Base-by-base conservation (phyloP, 2,329 filamentous ascomycete genomes). In the Arthrobotrys pseudoclavata region DNA sequence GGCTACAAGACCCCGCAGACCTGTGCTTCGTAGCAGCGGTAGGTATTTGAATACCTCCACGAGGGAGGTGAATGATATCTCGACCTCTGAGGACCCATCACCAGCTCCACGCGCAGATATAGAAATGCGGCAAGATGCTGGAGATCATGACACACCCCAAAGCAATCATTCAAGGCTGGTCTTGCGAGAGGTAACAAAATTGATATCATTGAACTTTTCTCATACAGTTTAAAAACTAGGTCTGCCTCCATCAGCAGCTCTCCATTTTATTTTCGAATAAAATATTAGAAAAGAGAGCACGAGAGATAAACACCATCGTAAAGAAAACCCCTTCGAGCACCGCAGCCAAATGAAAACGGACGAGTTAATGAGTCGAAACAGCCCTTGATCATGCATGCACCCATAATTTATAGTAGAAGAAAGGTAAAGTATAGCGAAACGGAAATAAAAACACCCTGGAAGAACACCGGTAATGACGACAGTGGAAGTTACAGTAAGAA, bases 361-460 rank as follows among this genome's bases (percentile, higher is more conserved):
- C 52, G 9, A 29, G 40, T 29, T 53, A 60, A 45, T 6, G 24
- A 24, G 20, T 31, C 4, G 22, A 53, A 31, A 34, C 18, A 68
- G 26, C 10, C 42, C 69, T 22, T 48, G 18, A 53, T 61, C 62
- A 74, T 67, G 69, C 62, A 74, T 74, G 62, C 69, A 68, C 40
- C 69, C 61, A 34, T 2, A 42, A 18, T 40, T 22, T 20, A 45
- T 29, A 47, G 15, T 31, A 53, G 37, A 9, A 72, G 15, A 52
- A 20, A 24, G 29, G 50, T 22, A 74, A 47, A 10, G 31, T 63
- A 68, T 9, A 34, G 31, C 31, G 31, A 63, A 61, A 15, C 6
- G 48, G 45, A 63, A 68, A 31, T 26, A 15, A 47, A 47, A 15
- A 40, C 10, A 40, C 37, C 37, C 37, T 40, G 5, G 37, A 40